Evolutionary conservation across 495 filamentous ascomycete genomes (phyloP).

Genomic region (Penicillium macrosclerotiorum): DNA sequence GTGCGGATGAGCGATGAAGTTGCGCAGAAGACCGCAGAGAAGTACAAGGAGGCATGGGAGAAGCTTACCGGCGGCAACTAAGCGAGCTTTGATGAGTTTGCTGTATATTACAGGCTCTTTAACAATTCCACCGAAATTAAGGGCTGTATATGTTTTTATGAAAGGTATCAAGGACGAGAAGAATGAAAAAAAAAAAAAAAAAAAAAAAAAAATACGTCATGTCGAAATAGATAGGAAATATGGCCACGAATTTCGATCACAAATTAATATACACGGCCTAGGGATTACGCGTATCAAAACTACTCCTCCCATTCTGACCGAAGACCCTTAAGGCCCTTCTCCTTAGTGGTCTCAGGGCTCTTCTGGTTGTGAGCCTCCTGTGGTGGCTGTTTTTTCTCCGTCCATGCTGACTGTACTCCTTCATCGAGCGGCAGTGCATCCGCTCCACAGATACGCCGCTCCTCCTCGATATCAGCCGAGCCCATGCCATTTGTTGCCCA

Average conservation of each 20-base stretch:
- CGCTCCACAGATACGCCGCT: constrained; percentile 41
- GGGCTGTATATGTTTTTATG: constrained; percentile 1
- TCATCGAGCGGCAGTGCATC: constrained; percentile 45
- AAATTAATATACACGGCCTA: constrained; percentile 9
- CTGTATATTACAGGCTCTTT: constrained; percentile 2
- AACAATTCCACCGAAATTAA: background rate
- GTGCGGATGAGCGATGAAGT: constrained; percentile 68
- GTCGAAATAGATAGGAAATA: background rate
- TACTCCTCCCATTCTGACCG: constrained; percentile 39
- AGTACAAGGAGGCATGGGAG: constrained; percentile 71
- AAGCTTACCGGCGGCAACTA: constrained; percentile 58
- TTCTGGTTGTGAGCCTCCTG: constrained; percentile 5
- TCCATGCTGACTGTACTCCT: constrained; percentile 36
- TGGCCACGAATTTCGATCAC: background rate
- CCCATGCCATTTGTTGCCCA: constrained; percentile 65
- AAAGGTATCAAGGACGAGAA: constrained; percentile 2
- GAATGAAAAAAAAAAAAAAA: background rate
- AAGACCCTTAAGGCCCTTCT: constrained; percentile 39
- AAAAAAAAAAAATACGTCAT: constrained; percentile 9
- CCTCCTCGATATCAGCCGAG: constrained; percentile 39
- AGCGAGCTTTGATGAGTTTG: background rate
- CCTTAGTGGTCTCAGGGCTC: constrained; percentile 14
- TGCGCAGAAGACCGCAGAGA: constrained; percentile 56
- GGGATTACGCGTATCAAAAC: background rate
- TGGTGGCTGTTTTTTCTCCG: background rate